Percentiles rank a stretch among this genome's conserved stretches.
Evolutionary conservation across 2,329 filamentous ascomycete genomes (phyloP).

Genomic region (Colletotrichum tropicale): DNA sequence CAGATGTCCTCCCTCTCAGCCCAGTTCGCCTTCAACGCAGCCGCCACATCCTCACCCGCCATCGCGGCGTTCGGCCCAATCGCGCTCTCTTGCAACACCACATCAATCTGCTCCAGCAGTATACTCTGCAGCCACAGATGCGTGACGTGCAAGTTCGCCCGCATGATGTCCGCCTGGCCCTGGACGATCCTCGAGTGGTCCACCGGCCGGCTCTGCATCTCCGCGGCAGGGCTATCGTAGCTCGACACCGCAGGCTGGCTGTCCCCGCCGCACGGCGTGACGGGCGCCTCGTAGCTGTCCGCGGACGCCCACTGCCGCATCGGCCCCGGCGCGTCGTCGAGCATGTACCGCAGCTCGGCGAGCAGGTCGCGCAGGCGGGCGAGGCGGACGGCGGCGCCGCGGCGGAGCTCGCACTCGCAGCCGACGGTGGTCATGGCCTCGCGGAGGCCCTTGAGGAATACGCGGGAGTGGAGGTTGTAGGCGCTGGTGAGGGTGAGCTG

Average conservation of each 20-base stretch:
- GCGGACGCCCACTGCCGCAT: slow-evolving; percentile 26
- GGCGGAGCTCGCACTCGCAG: slow-evolving; percentile 9
- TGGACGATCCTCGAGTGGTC: not conserved
- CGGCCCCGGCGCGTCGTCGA: slow-evolving; percentile 29
- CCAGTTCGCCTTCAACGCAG: slow-evolving; percentile 28
- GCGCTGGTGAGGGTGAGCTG: slow-evolving; percentile 27
- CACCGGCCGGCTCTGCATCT: not conserved
- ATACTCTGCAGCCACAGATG: slow-evolving; percentile 41
- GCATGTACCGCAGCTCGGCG: slow-evolving; percentile 32
- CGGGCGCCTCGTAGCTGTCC: not conserved
- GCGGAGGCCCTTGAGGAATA: slow-evolving; percentile 27
- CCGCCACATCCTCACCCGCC: not conserved
- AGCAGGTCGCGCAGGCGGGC: slow-evolving; percentile 28
- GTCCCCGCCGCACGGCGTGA: not conserved
- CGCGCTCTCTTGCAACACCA: slow-evolving; percentile 21
- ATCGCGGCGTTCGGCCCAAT: not conserved
- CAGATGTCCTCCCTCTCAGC: slow-evolving; percentile 38
- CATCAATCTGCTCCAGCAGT: slow-evolving; percentile 36
- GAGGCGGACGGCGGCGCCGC: slow-evolving; percentile 20
- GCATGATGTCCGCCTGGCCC: slow-evolving; percentile 28
- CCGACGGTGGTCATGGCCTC: slow-evolving; percentile 19
- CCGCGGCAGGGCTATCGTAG: not conserved
- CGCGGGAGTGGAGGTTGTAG: slow-evolving; percentile 31
- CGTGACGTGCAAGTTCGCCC: slow-evolving; percentile 39
- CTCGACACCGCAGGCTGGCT: not conserved